Conservation (phyloP, 176 grass and related monocot genomes). For the Triticum turgidum region DNA sequence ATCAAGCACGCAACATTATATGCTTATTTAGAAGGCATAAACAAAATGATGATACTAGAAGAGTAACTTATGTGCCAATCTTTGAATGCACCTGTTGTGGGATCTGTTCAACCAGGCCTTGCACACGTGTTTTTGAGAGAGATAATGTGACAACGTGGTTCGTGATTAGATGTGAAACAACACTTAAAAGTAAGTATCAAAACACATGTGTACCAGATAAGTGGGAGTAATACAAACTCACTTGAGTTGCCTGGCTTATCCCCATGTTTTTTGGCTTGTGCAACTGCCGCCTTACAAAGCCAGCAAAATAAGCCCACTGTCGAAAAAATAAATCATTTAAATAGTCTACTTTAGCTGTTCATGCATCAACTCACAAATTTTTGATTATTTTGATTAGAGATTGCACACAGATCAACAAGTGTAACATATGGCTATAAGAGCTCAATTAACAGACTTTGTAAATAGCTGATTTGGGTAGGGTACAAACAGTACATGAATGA, state of each 20-base stretch:
- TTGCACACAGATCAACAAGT: not conserved
- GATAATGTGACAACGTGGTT: not conserved
- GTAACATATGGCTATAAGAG: not conserved
- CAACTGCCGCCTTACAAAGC: not conserved
- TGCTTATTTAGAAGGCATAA: not conserved
- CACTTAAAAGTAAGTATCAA: not conserved
- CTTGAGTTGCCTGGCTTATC: not conserved
- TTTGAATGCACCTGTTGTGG: not conserved
- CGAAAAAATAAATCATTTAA: not conserved
- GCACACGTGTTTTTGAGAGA: not conserved
- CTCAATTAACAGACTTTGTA: not conserved
- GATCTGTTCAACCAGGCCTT: not conserved
- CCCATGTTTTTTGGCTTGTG: constrained; percentile 3
- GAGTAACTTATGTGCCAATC: not conserved
- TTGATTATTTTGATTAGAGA: not conserved
- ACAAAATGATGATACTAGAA: not conserved
- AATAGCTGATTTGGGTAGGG: constrained; percentile 5
- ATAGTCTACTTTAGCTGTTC: not conserved
- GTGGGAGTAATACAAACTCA: constrained; percentile 3
- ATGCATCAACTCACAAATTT: not conserved
- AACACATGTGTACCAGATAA: not conserved
- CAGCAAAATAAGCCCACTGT: not conserved
- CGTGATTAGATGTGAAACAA: not conserved
- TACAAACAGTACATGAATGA: not conserved
- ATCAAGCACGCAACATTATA: not conserved